phyloP scores from a whole-genome alignment of 2,329 filamentous ascomycete species.

The Paecilomyces sp. region DNA sequence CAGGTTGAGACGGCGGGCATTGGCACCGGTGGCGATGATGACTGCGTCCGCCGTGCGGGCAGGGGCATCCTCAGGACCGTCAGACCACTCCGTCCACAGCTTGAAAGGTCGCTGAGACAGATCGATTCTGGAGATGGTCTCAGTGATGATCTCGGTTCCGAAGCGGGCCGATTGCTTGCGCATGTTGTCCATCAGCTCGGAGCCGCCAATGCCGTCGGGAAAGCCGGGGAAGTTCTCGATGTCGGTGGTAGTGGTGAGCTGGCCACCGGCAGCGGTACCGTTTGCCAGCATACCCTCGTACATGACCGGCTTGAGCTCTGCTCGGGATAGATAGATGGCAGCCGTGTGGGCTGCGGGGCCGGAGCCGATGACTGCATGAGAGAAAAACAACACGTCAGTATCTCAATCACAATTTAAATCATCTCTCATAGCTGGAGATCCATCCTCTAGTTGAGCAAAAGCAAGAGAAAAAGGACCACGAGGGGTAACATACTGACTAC shows the following conservation, averaged over 20 bases:
- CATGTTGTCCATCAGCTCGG: conserved; percentile 93
- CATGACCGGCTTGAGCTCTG: conserved; percentile 87
- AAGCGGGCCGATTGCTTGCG: conserved; percentile 83
- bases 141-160: conserved; percentile 82
- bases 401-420: conserved; percentile 25
- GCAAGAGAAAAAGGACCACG: not conserved
- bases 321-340: conserved; percentile 89
- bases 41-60: conserved; percentile 81
- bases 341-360: conserved; percentile 97
- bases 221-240: conserved; percentile 98
- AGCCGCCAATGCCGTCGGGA: conserved; percentile 77
- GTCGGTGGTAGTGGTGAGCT: conserved; percentile 96
- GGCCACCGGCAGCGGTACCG: conserved; percentile 89
- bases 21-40: conserved; percentile 93
- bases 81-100: conserved; percentile 85
- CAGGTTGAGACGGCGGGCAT: conserved; percentile 74
- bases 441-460: conserved; percentile 1
- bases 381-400: not conserved
- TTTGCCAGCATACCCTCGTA: conserved; percentile 98
- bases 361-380: conserved; percentile 66
- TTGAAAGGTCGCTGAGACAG: conserved; percentile 79
- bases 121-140: conserved; percentile 87
- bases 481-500: conserved; percentile 65
- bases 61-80: conserved; percentile 60
- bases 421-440: conserved; percentile 16